Conservation (phyloP, 768 basidiomycete genomes). For the Hygrocybe coccinea region DNA sequence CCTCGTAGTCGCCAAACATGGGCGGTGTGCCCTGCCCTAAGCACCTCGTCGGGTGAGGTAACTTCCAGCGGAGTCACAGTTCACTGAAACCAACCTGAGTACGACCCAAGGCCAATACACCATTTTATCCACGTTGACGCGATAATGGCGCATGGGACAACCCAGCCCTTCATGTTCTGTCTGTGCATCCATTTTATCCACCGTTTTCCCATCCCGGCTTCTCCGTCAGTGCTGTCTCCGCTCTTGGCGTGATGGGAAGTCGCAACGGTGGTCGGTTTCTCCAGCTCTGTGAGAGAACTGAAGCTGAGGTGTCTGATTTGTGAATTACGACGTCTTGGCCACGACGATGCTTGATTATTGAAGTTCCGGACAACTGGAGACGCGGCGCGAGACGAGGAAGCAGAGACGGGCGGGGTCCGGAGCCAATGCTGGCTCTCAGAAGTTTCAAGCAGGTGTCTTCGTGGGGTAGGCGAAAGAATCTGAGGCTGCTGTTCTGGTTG, state of each 20-base stretch:
- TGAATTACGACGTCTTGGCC: conserved; percentile 1
- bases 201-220: conserved; percentile 45
- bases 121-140: conserved; percentile 58
- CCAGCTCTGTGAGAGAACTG: conserved; percentile 39
- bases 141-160: conserved; percentile 53
- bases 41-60: conserved; percentile 1
- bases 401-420: conserved; percentile 42
- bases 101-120: conserved; percentile 68
- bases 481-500: conserved; percentile 19
- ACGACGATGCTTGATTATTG: conserved; percentile 13
- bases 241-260: conserved; percentile 8
- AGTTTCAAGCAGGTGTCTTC: conserved; percentile 57
- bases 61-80: background rate
- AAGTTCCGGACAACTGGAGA: conserved; percentile 40
- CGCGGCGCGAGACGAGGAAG: conserved; percentile 42
- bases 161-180: conserved; percentile 52
- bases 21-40: conserved; percentile 68
- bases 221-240: conserved; percentile 23
- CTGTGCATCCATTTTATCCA: conserved; percentile 83
- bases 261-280: conserved; percentile 9
- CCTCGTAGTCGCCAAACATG: conserved; percentile 90
- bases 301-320: conserved; percentile 33
- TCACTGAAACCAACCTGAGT: conserved; percentile 62
- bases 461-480: conserved; percentile 64
- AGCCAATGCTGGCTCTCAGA: conserved; percentile 61